A percentile compares a stretch with the other conserved stretches of the same genome.
phyloP scores from a whole-genome alignment of 352 stramenopile species.

The Globisporangium viniferum region DNA sequence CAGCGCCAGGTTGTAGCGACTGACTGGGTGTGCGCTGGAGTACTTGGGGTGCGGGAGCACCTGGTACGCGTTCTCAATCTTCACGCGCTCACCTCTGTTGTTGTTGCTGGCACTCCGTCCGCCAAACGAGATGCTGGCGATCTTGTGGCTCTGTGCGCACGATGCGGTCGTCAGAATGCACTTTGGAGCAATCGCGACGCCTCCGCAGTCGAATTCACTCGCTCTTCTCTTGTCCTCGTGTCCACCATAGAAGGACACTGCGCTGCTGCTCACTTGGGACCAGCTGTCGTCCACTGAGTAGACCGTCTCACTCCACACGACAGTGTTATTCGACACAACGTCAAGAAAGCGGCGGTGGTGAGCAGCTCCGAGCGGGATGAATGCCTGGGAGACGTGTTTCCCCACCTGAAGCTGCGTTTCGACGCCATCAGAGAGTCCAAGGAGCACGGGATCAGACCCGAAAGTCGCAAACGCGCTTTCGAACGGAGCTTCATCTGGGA shows the following conservation, averaged over 20 bases:
- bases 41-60: conserved; percentile 2
- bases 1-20: conserved; percentile 1
- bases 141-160: not conserved
- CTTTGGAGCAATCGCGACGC: not conserved
- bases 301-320: not conserved
- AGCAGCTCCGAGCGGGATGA: not conserved
- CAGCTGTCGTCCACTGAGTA: not conserved
- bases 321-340: not conserved
- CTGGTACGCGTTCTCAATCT: not conserved
- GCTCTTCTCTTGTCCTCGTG: not conserved
- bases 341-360: conserved; percentile 6
- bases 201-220: not conserved
- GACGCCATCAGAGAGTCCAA: not conserved
- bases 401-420: not conserved
- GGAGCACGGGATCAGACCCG: not conserved
- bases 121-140: not conserved
- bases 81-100: not conserved
- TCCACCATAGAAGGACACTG: conserved; percentile 1
- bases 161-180: conserved; percentile 1
- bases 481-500: not conserved
- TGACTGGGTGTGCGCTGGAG: not conserved
- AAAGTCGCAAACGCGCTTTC: not conserved
- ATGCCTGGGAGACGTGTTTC: not conserved
- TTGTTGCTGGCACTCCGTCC: not conserved
- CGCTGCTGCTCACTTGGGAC: not conserved